Evolutionary conservation across 306 rosid species (phyloP), one percentile per base, ranked within the genome.

Genomic region (Prunus davidiana): DNA sequence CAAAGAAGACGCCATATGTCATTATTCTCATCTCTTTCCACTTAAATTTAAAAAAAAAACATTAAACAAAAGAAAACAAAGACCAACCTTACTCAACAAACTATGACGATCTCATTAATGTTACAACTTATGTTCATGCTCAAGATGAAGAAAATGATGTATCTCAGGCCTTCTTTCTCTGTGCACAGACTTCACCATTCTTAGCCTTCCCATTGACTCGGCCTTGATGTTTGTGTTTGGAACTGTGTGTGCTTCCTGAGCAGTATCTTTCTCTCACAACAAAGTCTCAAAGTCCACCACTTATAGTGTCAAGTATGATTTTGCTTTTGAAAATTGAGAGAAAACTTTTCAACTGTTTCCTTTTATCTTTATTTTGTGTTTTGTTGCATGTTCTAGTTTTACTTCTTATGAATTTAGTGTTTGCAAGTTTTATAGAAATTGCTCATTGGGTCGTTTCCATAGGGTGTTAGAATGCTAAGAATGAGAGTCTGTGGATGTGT

Each of bases 401-500:
- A 47, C 56, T 51, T 13, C n/a, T 51, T 15, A 51, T 51, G 56
- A 62, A 62, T 62, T 62, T 62, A 4, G 15, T 6, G 43, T 24
- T 62, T 62, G 41, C 18, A 62, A 27, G 22, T 60, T 60, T 60
- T 13, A 10, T 15, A 19, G 45, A 63, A 15, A 63, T 25, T 60
- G 38, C 65, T 25, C 10, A 60, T 25, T 60, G 38, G 38, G 8
- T 60, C 13, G 64, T 5, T 60, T 25, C 38, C 18, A 13, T 6
- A 60, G 10, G 65, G 38, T 60, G 11, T 34, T 34, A 81, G 75
- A 81, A 90, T 92, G 96, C 60, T 41, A 76, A 77, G 52, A 82
- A 68, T 78, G 77, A 81, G 84, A 76, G 50, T 75, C 78, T 70
- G 72, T 81, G 91, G 79, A 71, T 86, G 54, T 75, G 79, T 72